Base-by-base conservation (phyloP, 805 yeast species). In the Yamadazyma takamatsuzukensis region DNA sequence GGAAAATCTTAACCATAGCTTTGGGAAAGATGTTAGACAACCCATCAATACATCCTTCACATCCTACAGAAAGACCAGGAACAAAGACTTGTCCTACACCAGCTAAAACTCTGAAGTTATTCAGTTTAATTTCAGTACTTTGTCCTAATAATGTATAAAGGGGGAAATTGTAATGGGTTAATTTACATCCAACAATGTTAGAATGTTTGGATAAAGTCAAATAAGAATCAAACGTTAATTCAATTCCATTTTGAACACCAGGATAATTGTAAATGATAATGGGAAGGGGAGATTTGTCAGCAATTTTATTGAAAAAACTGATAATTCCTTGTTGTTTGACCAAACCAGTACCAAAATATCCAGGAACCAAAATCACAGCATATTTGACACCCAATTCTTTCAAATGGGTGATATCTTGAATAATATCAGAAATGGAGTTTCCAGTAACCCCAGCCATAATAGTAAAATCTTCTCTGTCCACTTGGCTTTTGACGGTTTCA, bases 21-120 rank as follows among this genome's bases (percentile, higher is more conserved):
- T 70, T 70, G 37, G 80, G 80, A 54, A 68, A 72, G 4, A 72
- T 70, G 21, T 74, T 75, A 19, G 73, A 60, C 17, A 73, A 54
- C 3, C 76, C 80, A 46, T 74, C 78, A 39, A 75, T 66, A 15
- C 76, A 60, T 18, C 78, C 80, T 33, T 59, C 54, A 26, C 60
- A 61, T 13, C 76, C 77, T 12, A 70, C 65, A 1, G 64, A 39
- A 26, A 71, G 51, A 14, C 65, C 67, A n/a, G 79, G 78, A 17
- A 72, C 47, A 15, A 74, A 51, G 22, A 71, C 53, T 49, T 74
- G 78, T 15, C 78, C 78, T 11, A 72, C 57, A 11, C 80, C 80
- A 9, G 76, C 66, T 43, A 71, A 61, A 19, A 64, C 49, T 23
- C 53, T 38, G 56, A 74, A 74, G 41, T 68, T 59, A 43, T 63